Base-by-base conservation (phyloP, 176 grass and related monocot species). In the Canna indica region DNA sequence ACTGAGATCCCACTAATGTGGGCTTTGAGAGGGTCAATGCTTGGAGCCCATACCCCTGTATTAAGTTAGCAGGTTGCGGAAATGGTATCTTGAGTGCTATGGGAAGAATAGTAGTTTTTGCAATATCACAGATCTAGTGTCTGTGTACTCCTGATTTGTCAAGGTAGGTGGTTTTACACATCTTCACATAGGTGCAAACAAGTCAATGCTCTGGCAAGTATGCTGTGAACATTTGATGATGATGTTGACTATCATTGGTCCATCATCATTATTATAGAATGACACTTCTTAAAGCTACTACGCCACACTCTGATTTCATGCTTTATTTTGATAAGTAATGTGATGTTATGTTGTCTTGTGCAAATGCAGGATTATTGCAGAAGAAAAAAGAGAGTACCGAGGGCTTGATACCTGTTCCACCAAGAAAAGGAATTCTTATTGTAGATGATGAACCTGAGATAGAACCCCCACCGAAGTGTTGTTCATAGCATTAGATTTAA, bases 401-500 rank as follows among this genome's bases (percentile, higher is more conserved):
- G 46, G 76, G 78, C 34, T 64, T 86, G 57, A 86, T 34, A 62
- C 52, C 63, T 57, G 61, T 67, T 53, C 48, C 62, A 57, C 81
- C 68, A 47, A 94, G 74, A 73, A 80, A 83, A 12, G 86, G 86
- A 41, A 78, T 94, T 83, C 27, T 94, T 56, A 84, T 94, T 25
- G 64, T 94, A 33, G 78, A 86, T 16, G 86, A 89, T 29, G 83
- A 86, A 68, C 75, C 83, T 69, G 90, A 86, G 64, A 88, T 72
- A 77, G 83, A 89, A 71, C 78, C 81, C 44, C 81, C 86, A 52
- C 86, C 81, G n/a, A 94, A 74, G 76, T 89, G 90, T 70, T 94
- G 90, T 59, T 89, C 90, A 46, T 94, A 85, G 35, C 64, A 77
- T 58, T 17, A 29, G 59, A 17, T 63, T 63, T 33, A 17, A 33